Conservation (phyloP, 2,329 filamentous ascomycete species). For the Aureobasidium leucospermi region DNA sequence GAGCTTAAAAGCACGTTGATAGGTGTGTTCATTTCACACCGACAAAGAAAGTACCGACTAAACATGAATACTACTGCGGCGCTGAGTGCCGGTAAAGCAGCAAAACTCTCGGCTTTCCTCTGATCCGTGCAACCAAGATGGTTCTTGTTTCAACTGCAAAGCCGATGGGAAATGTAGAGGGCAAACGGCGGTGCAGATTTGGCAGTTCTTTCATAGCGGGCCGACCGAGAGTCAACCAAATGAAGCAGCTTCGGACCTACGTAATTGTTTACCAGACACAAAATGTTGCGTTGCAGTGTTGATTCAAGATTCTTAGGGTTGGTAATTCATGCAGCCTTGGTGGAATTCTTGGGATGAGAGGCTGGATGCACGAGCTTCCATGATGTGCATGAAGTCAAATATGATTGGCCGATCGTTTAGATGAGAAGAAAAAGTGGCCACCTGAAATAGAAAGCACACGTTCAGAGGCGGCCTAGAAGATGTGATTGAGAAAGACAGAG, state of each 20-base stretch:
- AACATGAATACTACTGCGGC: neutral
- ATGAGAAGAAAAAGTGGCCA: neutral
- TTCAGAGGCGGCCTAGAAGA: neutral
- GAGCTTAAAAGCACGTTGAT: no score
- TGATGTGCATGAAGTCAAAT: slow-evolving; percentile 6
- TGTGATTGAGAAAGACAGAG: neutral
- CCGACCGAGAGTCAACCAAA: neutral
- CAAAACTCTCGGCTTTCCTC: neutral
- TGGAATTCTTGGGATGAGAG: neutral
- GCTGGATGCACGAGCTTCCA: slow-evolving; percentile 8
- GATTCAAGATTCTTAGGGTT: neutral
- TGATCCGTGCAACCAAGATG: neutral
- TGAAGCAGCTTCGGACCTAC: neutral
- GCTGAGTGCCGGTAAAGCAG: neutral
- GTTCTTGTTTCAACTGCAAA: neutral
- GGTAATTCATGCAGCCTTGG: neutral
- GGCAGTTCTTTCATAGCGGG: neutral
- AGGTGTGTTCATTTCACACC: no score
- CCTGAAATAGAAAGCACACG: neutral
- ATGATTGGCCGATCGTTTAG: neutral
- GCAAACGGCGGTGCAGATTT: neutral
- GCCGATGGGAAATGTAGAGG: neutral
- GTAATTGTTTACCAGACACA: neutral
- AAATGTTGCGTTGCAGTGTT: neutral
- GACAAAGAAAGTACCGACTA: no score